phyloP scores from a whole-genome alignment of 2,329 filamentous ascomycete species.

The Exophiala xenobiotica region DNA sequence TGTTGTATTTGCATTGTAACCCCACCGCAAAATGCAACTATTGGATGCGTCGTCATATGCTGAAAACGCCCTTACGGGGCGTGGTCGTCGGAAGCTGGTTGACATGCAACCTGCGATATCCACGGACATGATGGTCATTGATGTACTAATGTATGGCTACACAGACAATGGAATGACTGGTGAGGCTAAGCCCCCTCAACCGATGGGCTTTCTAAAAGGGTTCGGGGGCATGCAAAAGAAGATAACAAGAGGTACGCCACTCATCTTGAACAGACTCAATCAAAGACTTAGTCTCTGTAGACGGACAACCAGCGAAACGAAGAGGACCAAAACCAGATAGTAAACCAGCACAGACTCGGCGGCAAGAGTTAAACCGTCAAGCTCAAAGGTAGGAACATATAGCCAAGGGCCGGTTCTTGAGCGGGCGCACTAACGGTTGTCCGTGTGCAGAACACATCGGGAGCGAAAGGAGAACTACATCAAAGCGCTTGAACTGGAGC shows the following conservation, averaged over 20 bases:
- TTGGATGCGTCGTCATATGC: background rate
- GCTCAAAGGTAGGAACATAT: conserved; percentile 90
- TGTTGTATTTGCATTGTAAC: background rate
- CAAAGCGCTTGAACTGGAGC: conserved; percentile 87
- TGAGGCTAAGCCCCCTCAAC: conserved; percentile 17
- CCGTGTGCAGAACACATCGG: conserved; percentile 73
- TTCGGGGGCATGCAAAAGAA: conserved; percentile 65
- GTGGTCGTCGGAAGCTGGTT: background rate
- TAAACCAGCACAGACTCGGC: conserved; percentile 86
- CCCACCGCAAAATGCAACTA: background rate
- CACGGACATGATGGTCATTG: background rate
- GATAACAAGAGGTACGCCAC: conserved; percentile 65
- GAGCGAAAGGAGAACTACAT: conserved; percentile 97
- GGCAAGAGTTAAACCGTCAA: conserved; percentile 92
- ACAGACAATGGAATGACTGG: conserved; percentile 21
- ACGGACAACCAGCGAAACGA: conserved; percentile 82
- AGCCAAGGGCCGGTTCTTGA: background rate
- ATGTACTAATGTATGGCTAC: background rate
- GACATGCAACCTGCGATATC: background rate
- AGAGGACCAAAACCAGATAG: conserved; percentile 94
- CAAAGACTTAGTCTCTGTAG: conserved; percentile 43
- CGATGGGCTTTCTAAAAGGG: conserved; percentile 65
- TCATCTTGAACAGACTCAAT: background rate
- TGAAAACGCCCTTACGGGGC: too few species aligned
- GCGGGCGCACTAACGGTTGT: background rate